Evolutionary conservation across 1,284 basidiomycete species (phyloP).

Genomic region (Sanguinoderma infundibulare): DNA sequence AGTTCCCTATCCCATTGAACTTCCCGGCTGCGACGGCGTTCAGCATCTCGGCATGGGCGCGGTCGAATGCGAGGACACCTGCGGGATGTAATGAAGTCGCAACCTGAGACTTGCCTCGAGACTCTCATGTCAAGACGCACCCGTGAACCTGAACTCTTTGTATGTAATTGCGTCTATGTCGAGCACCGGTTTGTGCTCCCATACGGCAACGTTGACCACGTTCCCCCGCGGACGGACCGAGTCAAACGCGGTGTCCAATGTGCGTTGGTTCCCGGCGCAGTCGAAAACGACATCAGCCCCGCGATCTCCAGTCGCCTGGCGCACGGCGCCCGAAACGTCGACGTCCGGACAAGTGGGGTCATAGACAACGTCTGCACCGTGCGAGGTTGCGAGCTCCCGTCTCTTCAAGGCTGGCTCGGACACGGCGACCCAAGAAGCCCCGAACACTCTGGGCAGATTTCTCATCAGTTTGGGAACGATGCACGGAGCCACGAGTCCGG

Average conservation of each 20-base stretch:
- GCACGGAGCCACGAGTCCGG: not conserved
- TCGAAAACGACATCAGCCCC: constrained; percentile 40
- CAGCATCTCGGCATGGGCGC: constrained; percentile 34
- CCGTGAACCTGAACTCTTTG: constrained; percentile 34
- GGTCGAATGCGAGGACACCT: constrained; percentile 20
- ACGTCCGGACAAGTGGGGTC: constrained; percentile 20
- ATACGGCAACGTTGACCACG: constrained; percentile 37
- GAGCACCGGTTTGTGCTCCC: constrained; percentile 31
- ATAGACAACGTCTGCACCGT: constrained; percentile 34
- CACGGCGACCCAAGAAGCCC: constrained; percentile 32
- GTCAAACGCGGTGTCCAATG: constrained; percentile 31
- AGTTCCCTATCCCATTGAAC: constrained; percentile 30
- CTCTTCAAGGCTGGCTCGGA: constrained; percentile 37
- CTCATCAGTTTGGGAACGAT: not conserved
- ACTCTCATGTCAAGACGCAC: constrained; percentile 13
- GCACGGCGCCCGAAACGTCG: constrained; percentile 27
- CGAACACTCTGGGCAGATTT: constrained; percentile 19
- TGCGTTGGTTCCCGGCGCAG: constrained; percentile 36
- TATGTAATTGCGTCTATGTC: constrained; percentile 33
- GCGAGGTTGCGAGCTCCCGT: constrained; percentile 30
- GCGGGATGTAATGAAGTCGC: not conserved
- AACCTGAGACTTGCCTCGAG: not conserved
- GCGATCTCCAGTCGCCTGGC: constrained; percentile 28
- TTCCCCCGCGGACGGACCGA: constrained; percentile 34
- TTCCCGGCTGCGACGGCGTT: constrained; percentile 33